Conservation (phyloP, 495 filamentous ascomycete species). For the Glonium stellatum region DNA sequence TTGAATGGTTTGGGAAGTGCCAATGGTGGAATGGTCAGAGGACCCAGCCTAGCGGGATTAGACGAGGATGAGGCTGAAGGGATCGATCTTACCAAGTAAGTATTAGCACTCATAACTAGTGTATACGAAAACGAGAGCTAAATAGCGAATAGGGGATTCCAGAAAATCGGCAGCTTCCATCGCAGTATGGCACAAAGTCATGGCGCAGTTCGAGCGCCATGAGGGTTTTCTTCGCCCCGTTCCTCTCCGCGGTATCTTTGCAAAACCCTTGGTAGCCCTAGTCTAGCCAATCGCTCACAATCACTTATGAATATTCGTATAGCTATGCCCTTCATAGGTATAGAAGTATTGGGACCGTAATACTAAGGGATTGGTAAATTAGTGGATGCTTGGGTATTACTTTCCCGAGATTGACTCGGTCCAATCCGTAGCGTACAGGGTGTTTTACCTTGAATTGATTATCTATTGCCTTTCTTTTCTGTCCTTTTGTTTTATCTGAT, state of each 20-base stretch:
- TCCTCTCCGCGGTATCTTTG: not conserved
- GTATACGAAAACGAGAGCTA: conserved; percentile 26
- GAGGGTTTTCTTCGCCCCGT: not conserved
- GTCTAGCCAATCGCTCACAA: no score
- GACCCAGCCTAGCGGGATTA: conserved; percentile 30
- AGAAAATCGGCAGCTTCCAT: conserved; percentile 64
- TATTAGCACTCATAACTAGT: not conserved
- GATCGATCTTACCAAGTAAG: conserved; percentile 62
- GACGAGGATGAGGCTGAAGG: conserved; percentile 52
- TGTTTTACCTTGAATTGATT: not conserved
- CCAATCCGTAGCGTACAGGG: no score
- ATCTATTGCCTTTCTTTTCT: not conserved
- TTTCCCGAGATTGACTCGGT: not conserved
- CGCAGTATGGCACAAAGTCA: conserved; percentile 29
- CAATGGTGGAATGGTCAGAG: conserved; percentile 22
- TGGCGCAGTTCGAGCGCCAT: not conserved
- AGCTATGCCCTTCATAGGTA: no score
- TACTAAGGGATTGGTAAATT: not conserved
- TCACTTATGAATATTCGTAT: no score
- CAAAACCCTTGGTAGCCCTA: not conserved
- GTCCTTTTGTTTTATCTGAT: not conserved
- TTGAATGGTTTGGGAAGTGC: conserved; percentile 8
- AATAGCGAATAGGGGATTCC: conserved; percentile 52
- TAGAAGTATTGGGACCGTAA: no score
- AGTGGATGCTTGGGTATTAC: not conserved